Base-by-base conservation (phyloP, 768 basidiomycete genomes). In the Steccherinum ochraceum region DNA sequence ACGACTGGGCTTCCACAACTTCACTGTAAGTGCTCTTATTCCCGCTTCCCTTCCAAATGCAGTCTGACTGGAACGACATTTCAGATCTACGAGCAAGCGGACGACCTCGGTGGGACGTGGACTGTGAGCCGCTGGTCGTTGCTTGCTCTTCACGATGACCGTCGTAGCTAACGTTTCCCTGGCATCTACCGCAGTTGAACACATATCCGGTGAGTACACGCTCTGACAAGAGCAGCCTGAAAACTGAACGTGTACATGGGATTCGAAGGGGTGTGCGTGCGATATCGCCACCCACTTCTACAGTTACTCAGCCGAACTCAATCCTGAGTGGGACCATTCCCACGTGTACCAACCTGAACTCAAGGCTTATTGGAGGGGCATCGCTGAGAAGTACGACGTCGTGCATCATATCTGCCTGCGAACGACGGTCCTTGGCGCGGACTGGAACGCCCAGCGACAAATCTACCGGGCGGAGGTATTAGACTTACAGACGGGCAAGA, bases 41-140 rank as follows among this genome's bases (percentile, higher is more conserved):
- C 1, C 24, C 19, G 27, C 39, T 47, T 12, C 24, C 16, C n/a
- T 3, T 5, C 5, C n/a, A 21, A 40, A 5, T 26, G 4, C 18
- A 11, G 7, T 26, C 46, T 13, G 24, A 27, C n/a, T 44, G n/a
- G 23, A 23, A n/a, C 13, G 39, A n/a, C 23, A 40, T 27, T n/a
- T n/a, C 39, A 71, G 69, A 66, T 70, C 30, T 67, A 67, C 50
- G 69, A 70, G 47, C 59, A 62, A 46, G 50, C 58, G 3, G 45
- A 49, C 5, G 64, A 56, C 19, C 51, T 69, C 12, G 63, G 64
- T 3, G 64, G 63, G 11, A 64, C 63, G 3, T 65, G 64, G 64
- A 50, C 57, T 46, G 63, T 64, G 39, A 20, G 54, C 44, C 12
- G 19, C 11, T 13, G 18, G 3, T n/a, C n/a, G n/a, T n/a, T n/a